Conservation (phyloP, 2,329 filamentous ascomycete genomes). For the Atkinsonella hypoxylon region DNA sequence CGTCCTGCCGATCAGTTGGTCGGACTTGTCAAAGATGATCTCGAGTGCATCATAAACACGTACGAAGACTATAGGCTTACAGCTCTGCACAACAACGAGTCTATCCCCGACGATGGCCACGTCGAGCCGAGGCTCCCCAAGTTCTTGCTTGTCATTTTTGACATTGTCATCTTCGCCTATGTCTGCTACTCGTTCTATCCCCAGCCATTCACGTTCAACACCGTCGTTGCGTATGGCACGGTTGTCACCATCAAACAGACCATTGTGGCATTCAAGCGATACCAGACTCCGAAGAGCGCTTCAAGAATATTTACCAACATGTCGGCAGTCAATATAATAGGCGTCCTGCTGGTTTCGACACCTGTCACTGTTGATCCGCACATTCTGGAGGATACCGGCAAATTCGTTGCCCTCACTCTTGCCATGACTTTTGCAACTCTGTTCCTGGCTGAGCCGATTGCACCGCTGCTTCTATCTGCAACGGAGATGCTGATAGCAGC, state of each 20-base stretch:
- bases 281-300: conserved; percentile 12
- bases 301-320: conserved; percentile 12
- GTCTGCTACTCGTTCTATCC: conserved; percentile 12
- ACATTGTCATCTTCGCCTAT: conserved; percentile 11
- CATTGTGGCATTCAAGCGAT: conserved; percentile 11
- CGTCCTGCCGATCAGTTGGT: conserved; percentile 12
- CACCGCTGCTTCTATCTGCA: conserved; percentile 8
- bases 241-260: conserved; percentile 12
- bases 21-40: conserved; percentile 11
- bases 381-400: conserved; percentile 8
- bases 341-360: conserved; percentile 11
- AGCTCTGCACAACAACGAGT: background rate
- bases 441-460: conserved; percentile 11
- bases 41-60: conserved; percentile 11
- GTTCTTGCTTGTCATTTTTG: conserved; percentile 10
- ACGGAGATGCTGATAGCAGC: conserved; percentile 6
- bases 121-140: conserved; percentile 11
- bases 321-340: conserved; percentile 12
- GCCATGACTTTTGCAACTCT: conserved; percentile 12
- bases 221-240: conserved; percentile 11
- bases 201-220: conserved; percentile 13
- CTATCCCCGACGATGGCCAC: conserved; percentile 5
- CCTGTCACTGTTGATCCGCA: conserved; percentile 10
- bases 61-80: conserved; percentile 10
- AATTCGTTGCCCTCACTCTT: conserved; percentile 10